Evolutionary conservation across 2,329 filamentous ascomycete genomes (phyloP).

Genomic region (Xylariomycetidae sp.): DNA sequence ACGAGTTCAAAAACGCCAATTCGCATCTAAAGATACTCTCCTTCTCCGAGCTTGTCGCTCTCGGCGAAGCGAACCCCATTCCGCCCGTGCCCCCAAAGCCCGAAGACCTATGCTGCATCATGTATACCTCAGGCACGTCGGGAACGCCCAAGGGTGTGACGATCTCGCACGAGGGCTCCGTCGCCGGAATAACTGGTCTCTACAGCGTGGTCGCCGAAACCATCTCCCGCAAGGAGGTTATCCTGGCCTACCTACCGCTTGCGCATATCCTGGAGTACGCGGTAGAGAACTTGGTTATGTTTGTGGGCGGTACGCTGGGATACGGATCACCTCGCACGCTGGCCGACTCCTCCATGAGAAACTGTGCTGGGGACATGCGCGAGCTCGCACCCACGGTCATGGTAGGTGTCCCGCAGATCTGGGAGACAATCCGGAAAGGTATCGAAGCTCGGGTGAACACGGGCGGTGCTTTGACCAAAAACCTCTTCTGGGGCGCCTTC

Average conservation of each 20-base stretch:
- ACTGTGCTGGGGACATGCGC: constrained; percentile 90
- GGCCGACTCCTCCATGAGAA: constrained; percentile 77
- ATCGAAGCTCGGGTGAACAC: constrained; percentile 74
- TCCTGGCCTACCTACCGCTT: constrained; percentile 88
- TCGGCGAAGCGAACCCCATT: constrained; percentile 63
- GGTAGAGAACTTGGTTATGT: constrained; percentile 86
- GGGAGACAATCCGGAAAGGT: constrained; percentile 97
- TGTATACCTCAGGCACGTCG: constrained; percentile 86
- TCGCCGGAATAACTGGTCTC: constrained; percentile 81
- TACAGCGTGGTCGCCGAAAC: constrained; percentile 72
- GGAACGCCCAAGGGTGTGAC: constrained; percentile 86
- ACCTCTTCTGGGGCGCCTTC: constrained; percentile 70
- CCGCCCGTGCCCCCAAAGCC: constrained; percentile 68
- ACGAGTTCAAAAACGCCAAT: constrained; percentile 52
- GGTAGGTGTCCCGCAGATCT: constrained; percentile 92
- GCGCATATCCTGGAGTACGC: constrained; percentile 97
- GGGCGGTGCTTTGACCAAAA: constrained; percentile 64
- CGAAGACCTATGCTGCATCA: constrained; percentile 77
- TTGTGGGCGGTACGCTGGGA: constrained; percentile 86
- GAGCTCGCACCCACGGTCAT: constrained; percentile 87
- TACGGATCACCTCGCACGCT: constrained; percentile 90
- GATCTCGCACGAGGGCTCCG: constrained; percentile 73
- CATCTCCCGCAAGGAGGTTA: constrained; percentile 70
- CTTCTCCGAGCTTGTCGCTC: constrained; percentile 49
- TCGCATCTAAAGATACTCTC: constrained; percentile 49